Evolutionary conservation across 371 early-diverging fungal species (phyloP).

Genomic region (Apophysomyces elegans): DNA sequence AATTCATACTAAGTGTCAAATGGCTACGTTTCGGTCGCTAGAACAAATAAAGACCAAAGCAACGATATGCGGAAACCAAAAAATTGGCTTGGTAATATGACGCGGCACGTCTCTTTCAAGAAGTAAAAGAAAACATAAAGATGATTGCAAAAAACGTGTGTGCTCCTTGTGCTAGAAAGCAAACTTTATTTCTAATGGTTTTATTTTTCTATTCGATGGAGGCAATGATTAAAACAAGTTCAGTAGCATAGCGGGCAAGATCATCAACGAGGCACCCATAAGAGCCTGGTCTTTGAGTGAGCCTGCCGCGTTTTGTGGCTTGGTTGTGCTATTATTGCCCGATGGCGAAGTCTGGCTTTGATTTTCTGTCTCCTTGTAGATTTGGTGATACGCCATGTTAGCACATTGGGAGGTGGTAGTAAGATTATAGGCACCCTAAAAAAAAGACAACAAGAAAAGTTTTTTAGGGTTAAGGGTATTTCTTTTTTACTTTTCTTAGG

Average conservation of each 20-base stretch:
- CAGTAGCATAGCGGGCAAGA: no score
- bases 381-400: conserved; percentile 17
- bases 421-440: conserved; percentile 17
- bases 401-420: conserved; percentile 22
- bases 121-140: background rate
- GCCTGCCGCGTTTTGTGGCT: background rate
- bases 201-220: no score
- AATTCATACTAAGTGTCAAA: background rate
- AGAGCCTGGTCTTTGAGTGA: background rate
- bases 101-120: no score
- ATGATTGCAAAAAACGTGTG: background rate
- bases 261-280: background rate
- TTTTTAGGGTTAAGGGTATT: no score
- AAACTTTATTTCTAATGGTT: no score
- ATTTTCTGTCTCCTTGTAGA: conserved; percentile 22
- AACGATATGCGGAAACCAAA: background rate
- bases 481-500: no score
- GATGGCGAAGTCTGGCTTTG: background rate
- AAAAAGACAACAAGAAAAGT: background rate
- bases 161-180: no score
- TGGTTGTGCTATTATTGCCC: background rate
- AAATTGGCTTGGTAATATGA: no score
- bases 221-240: no score
- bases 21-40: background rate
- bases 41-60: background rate